These are phyloP conservation scores for Helotiales sp. DNA, from an alignment of 2,329 filamentous ascomycete species.

Conservation along the genomic window DNA sequence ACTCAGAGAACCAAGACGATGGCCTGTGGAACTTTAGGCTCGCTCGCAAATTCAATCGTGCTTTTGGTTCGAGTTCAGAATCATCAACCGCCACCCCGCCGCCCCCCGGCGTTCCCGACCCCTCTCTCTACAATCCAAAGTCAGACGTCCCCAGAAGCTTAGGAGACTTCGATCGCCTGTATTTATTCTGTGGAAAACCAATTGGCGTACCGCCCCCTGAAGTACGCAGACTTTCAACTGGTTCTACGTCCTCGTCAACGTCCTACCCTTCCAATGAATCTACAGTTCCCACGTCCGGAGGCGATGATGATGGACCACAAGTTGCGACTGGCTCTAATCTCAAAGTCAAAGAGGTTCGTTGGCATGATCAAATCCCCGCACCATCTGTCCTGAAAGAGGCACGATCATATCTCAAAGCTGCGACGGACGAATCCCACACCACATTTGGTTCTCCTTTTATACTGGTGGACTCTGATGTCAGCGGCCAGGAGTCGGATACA, in stretches of 20 bases:
- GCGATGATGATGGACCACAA: conserved; percentile 17
- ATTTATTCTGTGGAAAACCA: conserved; percentile 28
- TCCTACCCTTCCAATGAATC: conserved; percentile 24
- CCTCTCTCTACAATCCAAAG: conserved; percentile 26
- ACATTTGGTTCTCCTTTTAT: background rate
- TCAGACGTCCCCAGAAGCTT: conserved; percentile 21
- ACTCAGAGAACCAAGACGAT: conserved; percentile 9
- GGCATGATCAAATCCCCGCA: conserved; percentile 29
- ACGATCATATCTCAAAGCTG: background rate
- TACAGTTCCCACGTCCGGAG: conserved; percentile 25
- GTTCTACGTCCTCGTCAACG: conserved; percentile 17
- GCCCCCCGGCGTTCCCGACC: conserved; percentile 9
- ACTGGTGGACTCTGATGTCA: conserved; percentile 2
- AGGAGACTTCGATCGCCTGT: conserved; percentile 36
- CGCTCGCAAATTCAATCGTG: conserved; percentile 17
- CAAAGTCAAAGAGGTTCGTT: conserved; percentile 31
- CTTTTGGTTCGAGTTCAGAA: conserved; percentile 14
- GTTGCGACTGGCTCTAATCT: background rate
- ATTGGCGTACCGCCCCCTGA: conserved; percentile 11
- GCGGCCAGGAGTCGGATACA: conserved; percentile 45
- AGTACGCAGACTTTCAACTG: conserved; percentile 17
- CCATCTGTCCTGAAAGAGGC: conserved; percentile 1
- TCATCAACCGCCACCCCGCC: conserved; percentile 1
- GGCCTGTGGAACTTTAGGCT: conserved; percentile 17
- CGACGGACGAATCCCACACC: conserved; percentile 3